Evolutionary conservation across 495 filamentous ascomycete species (phyloP), one percentile per base, ranked within the genome.

Genomic region (Achaetomiella virescens): DNA sequence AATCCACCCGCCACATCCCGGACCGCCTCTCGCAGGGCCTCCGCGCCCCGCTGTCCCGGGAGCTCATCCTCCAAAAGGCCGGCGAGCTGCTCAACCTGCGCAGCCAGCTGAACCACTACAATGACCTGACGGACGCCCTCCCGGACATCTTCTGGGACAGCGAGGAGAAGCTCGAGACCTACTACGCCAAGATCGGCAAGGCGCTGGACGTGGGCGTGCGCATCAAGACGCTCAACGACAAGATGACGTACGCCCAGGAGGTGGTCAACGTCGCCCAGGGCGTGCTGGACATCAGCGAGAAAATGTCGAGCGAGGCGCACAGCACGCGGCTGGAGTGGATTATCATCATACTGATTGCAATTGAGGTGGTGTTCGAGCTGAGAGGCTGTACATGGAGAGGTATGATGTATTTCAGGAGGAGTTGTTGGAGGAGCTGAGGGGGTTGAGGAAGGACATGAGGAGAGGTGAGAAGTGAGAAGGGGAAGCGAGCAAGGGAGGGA

Each of bases 121-220:
- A 91, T 6, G 93, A 98, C 66, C 80, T 98, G 48, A 98, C 93
- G 0, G 93, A 98, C 71, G 90, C 89, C 15, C 78, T 97, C 7
- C 93, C 93, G 0, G 93, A 98, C 70, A 79, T 98, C 25, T 97
- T 98, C 71, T 98, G 93, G 93, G 93, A 97, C 65, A 89, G 83
- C 61, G 90, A 97, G 61, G 79, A 97, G 11, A 87, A 83, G 11
- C 75, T 96, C 6, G 91, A 96, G 69, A 88, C 84, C 17, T 97
- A 97, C 66, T 98, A 97, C 68, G 90, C 95, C 57, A 86, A 92
- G 70, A 90, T 96, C 9, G 91, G 92, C 17, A 81, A 85, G 48
- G 87, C 91, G 1, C 77, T 98, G 52, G 95, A 97, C 72, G 90
- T 96, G 14, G 86, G 89, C n/a, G 87, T 91, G 35, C 81, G 93